Percentiles rank a stretch among this genome's conserved stretches.
These are phyloP conservation scores for Pseudocercospora ulei DNA, from an alignment of 2,329 filamentous ascomycete species.

Conservation along the genomic window DNA sequence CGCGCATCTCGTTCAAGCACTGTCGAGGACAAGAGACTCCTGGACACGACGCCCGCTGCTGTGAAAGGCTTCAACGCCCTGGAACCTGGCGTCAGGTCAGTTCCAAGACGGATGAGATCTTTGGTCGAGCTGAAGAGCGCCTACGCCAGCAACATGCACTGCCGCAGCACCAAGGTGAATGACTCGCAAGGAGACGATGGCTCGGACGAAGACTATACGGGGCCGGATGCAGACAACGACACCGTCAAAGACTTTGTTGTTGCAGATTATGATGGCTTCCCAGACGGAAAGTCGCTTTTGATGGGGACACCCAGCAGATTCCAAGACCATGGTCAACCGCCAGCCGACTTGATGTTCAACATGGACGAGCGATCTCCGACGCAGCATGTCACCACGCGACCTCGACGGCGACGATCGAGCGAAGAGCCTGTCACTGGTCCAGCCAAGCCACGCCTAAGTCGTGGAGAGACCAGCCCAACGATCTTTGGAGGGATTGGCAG, in stretches of 20 bases:
- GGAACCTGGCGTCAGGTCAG: conserved; percentile 23
- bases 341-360: conserved; percentile 24
- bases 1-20: conserved; percentile 30
- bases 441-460: conserved; percentile 26
- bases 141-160: conserved; percentile 22
- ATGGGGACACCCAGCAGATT: conserved; percentile 34
- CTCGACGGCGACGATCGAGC: conserved; percentile 26
- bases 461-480: conserved; percentile 30
- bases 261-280: conserved; percentile 28
- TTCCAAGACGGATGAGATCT: conserved; percentile 28
- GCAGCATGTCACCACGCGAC: conserved; percentile 7
- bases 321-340: conserved; percentile 26
- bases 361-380: conserved; percentile 19
- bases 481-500: conserved; percentile 17
- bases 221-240: conserved; percentile 14
- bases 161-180: conserved; percentile 17
- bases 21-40: conserved; percentile 21
- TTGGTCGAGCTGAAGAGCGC: conserved; percentile 29
- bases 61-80: conserved; percentile 22
- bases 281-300: conserved; percentile 32
- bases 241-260: conserved; percentile 20
- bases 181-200: conserved; percentile 14
- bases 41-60: conserved; percentile 23
- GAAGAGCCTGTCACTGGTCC: conserved; percentile 20
- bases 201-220: conserved; percentile 19